Evolutionary conservation across 352 stramenopile species (phyloP), one percentile per base, ranked within the genome.

Genomic region (Phytophthora megakarya): DNA sequence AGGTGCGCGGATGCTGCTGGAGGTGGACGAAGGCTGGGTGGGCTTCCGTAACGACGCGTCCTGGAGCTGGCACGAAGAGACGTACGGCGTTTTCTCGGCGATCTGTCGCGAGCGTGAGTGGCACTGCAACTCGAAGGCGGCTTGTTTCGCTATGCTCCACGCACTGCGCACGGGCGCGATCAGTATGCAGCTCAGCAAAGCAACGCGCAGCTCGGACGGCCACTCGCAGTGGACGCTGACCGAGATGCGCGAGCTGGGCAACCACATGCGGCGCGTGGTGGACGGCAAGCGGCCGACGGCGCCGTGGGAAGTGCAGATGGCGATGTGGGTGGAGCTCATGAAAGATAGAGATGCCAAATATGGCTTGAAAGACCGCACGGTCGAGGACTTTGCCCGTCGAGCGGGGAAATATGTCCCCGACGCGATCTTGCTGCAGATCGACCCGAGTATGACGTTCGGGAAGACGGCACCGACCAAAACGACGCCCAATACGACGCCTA

Each of bases 11-110:
- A 40, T 75, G 43, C 39, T 72, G 48, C 30, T 72, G 22, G 63
- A 75, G 57, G 45, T 72, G 19, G 67, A 75, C 43, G 67, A 75
- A 49, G 67, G 62, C 25, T 69, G 62, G 62, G 32, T 69, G 23
- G 63, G 67, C 19, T 75, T 57, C 50, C 48, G 37, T 25, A 26
- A 37, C 12, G 56, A 55, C 45, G 32, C 32, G 18, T 28, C 47
- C 18, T 72, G 61, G 62, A 58, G 63, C 28, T 75, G 67, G 67
- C 40, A 48, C n/a, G 52, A 68, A 11, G 55, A 59, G n/a, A 72
- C 61, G 18, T 72, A 61, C 46, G 21, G 18, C 13, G 26, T 48
- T 2, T 68, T 68, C 32, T 12, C 12, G 7, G 30, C 48, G 13
- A 58, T 68, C 4, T 69, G 67, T 19, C 37, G 18, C 0, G 66